Base-by-base conservation (phyloP, 129 eudicot genomes). In the Escallonia herrerae region DNA sequence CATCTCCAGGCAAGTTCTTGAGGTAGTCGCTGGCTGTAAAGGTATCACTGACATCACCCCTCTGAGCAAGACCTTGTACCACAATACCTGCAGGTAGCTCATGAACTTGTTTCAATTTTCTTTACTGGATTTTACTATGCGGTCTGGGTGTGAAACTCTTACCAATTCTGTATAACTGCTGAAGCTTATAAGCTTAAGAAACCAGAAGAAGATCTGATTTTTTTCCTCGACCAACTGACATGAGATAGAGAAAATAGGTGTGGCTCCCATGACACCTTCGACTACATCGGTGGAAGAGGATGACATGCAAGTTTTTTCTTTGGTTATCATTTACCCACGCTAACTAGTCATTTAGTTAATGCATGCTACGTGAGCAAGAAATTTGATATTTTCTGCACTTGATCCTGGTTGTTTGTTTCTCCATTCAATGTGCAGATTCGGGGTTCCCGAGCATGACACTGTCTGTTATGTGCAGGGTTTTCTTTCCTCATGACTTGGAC, bases 11-110 rank as follows among this genome's bases (percentile, higher is more conserved):
- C 99, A 94, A 84, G 99, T 89, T 38, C 97, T 94, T 84, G 97
- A 94, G 80, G 97, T 89, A 64, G 97, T 94, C n/a, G 90, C 85
- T 57, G 95, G 97, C 60, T 82, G 93, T 83, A 94, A 89, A 80
- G 94, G 95, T 37, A 70, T 84, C 62, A 72, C 76, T 12, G 95
- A 94, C 65, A 71, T 82, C 40, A 82, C 82, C 56, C 90, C 86
- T 73, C 68, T 89, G 72, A 84, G 99, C 84, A 63, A 67, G 79
- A 86, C 74, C 51, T 5, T 89, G 62, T 89, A 94, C 81, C 94
- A 89, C 79, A 94, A 89, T 57, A 94, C 97, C 3, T 89, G 99
- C 99, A 94, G 99, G 99, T 94, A 76, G 33, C 33, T 22, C 33
- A 22, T 22, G 33, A 22, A 22, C 33, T n/a, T n/a, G n/a, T n/a